Evolutionary conservation across 2,329 filamentous ascomycete species (phyloP).

Genomic region (Ascochyta clinopodiicola): DNA sequence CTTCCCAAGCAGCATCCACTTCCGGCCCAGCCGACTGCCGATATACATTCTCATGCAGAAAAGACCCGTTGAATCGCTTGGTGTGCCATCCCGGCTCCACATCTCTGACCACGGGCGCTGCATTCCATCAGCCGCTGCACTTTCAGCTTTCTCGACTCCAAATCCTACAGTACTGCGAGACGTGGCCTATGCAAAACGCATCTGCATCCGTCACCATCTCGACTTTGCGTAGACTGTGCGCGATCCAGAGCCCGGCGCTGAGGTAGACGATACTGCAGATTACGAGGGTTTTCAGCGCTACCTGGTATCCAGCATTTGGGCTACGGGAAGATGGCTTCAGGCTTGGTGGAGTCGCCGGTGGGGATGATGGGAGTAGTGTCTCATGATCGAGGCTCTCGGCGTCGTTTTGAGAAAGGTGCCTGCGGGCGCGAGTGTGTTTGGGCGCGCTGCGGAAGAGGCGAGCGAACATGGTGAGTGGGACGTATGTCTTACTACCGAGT

Average conservation of each 20-base stretch:
- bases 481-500: neutral
- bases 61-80: slow-evolving; percentile 62
- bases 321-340: neutral
- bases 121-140: neutral
- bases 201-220: slow-evolving; percentile 27
- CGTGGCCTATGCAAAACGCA: slow-evolving; percentile 35
- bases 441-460: slow-evolving; percentile 14
- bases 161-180: slow-evolving; percentile 41
- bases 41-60: slow-evolving; percentile 62
- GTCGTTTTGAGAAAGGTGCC: slow-evolving; percentile 11
- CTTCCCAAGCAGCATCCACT: slow-evolving; percentile 65
- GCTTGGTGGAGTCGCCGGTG: slow-evolving; percentile 4
- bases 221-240: slow-evolving; percentile 18
- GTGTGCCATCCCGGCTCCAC: slow-evolving; percentile 52
- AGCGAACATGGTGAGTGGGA: neutral
- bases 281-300: slow-evolving; percentile 20
- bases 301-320: neutral
- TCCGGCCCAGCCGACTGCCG: slow-evolving; percentile 58
- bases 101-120: slow-evolving; percentile 48
- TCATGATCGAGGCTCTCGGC: slow-evolving; percentile 22
- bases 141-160: neutral
- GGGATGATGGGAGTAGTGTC: slow-evolving; percentile 16
- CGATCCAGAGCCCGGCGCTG: slow-evolving; percentile 24
- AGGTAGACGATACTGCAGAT: slow-evolving; percentile 30
- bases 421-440: slow-evolving; percentile 13